Evolutionary conservation across 2,329 filamentous ascomycete genomes (phyloP), one percentile per base, ranked within the genome.

Genomic region (Sphaerostilbella broomeana): DNA sequence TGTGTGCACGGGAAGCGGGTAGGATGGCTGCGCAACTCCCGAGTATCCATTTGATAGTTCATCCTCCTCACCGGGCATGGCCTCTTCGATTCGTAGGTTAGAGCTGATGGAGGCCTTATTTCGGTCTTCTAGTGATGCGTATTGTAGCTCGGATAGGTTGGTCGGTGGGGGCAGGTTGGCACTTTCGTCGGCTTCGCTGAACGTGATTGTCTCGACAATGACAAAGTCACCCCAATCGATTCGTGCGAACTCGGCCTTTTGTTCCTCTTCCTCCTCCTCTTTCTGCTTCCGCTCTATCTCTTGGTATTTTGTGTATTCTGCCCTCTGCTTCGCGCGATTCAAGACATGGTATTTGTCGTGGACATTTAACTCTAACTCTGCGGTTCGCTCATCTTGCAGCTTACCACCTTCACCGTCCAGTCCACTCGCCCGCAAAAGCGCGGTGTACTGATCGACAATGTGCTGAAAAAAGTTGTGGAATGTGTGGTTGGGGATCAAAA

Each of bases 161-260:
- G 87, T 92, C 1, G 92, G 92, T 2, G 89, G 84, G 21, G 90
- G 89, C 9, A 98, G 79, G 47, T 92, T 83, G 25, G 81, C 79
- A 47, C 85, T 77, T 50, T 95, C 89, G 59, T 98, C 92, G 26
- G 78, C 76, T 51, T 95, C 89, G 43, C 79, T 88, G 61, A 98
- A 98, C 12, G 87, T 72, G 38, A 98, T 89, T 1, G 89, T 95
- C 63, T 95, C 92, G 30, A 95, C 88, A 15, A 98, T 84, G 22
- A 90, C 82, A 53, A 98, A 98, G 58, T 97, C 90, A 56, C 94
- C 86, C 92, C 92, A 98, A 62, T 98, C 92, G 47, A 98, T 92
- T 52, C 92, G 84, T 1, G 84, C 84, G 61, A 92, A 80, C 38
- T 78, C 70, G 16, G 73, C 66, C 54, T 81, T 81, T 60, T 95